These are phyloP conservation scores for Oryza officinalis DNA, from an alignment of 176 grass and related monocot species.

Conservation along the genomic window DNA sequence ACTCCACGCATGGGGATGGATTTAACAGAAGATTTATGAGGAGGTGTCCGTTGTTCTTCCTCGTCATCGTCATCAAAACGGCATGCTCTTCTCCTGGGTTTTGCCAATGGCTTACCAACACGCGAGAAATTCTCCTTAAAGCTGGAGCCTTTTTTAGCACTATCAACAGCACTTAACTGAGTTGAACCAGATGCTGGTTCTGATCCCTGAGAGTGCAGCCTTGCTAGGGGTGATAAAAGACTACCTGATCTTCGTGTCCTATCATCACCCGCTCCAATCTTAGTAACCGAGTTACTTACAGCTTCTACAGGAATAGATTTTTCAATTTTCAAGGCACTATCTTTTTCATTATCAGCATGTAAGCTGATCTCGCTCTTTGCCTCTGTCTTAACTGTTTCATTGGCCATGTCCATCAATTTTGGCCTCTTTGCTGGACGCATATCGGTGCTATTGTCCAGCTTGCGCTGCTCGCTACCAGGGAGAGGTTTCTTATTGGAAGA, in stretches of 20 bases:
- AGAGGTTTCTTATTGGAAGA: constrained; percentile 44
- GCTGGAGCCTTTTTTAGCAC: constrained; percentile 47
- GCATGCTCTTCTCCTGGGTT: constrained; percentile 65
- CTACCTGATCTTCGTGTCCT: constrained; percentile 22
- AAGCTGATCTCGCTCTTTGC: constrained; percentile 29
- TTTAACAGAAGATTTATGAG: constrained; percentile 64
- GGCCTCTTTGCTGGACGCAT: constrained; percentile 47
- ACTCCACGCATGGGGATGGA: constrained; percentile 31
- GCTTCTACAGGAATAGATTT: constrained; percentile 32
- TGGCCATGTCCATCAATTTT: constrained; percentile 41
- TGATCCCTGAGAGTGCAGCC: constrained; percentile 35
- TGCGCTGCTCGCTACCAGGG: constrained; percentile 45
- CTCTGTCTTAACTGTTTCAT: constrained; percentile 40
- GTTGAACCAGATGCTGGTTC: constrained; percentile 37
- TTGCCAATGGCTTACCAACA: constrained; percentile 41
- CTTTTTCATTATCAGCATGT: constrained; percentile 31
- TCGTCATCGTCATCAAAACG: constrained; percentile 62
- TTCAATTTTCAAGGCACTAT: constrained; percentile 43
- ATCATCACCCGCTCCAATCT: constrained; percentile 30
- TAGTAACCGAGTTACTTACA: constrained; percentile 32
- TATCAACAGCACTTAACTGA: constrained; percentile 34
- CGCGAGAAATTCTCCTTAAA: constrained; percentile 40
- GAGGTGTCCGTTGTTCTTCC: constrained; percentile 67
- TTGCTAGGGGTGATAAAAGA: constrained; percentile 34
- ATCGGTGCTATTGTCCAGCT: constrained; percentile 39